phyloP scores from a whole-genome alignment of 2,329 filamentous ascomycete genomes.

The Raffaelea ambrosiae region DNA sequence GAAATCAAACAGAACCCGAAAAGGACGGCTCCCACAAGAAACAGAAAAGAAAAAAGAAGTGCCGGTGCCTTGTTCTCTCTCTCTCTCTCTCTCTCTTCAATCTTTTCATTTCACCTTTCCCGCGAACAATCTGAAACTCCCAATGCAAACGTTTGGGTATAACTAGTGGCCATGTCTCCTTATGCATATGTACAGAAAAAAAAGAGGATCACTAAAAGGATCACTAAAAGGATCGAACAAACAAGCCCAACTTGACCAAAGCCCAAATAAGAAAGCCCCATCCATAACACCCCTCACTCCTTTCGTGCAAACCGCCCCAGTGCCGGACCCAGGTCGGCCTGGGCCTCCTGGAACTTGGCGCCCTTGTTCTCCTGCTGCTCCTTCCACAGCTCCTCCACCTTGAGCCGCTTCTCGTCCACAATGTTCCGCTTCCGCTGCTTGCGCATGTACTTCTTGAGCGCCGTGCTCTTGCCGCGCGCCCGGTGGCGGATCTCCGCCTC shows the following conservation, averaged over 20 bases:
- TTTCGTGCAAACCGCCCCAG: conserved; percentile 77
- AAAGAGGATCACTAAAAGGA: not conserved
- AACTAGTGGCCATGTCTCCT: too few species aligned
- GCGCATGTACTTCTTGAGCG: conserved; percentile 75
- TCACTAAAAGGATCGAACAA: not conserved
- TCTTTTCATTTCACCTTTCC: too few species aligned
- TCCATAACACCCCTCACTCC: conserved; percentile 36
- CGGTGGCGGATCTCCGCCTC: conserved; percentile 63
- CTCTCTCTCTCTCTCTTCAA: too few species aligned
- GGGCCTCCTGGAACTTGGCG: conserved; percentile 52
- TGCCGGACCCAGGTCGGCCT: conserved; percentile 74
- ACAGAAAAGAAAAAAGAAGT: too few species aligned
- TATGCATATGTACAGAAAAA: not conserved
- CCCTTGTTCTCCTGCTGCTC: conserved; percentile 60
- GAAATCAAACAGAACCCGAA: too few species aligned
- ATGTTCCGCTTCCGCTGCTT: conserved; percentile 92
- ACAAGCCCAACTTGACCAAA: too few species aligned
- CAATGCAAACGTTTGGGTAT: too few species aligned
- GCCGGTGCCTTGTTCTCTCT: too few species aligned
- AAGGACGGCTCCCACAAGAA: too few species aligned
- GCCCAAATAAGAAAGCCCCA: too few species aligned
- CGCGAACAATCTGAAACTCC: too few species aligned
- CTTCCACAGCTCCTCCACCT: conserved; percentile 74
- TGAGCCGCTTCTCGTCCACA: conserved; percentile 88
- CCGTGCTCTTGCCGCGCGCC: conserved; percentile 72